Percentiles rank a stretch among this genome's conserved stretches.
Conservation (phyloP, 352 stramenopile genomes). For the Phytopythium ostracodes region DNA sequence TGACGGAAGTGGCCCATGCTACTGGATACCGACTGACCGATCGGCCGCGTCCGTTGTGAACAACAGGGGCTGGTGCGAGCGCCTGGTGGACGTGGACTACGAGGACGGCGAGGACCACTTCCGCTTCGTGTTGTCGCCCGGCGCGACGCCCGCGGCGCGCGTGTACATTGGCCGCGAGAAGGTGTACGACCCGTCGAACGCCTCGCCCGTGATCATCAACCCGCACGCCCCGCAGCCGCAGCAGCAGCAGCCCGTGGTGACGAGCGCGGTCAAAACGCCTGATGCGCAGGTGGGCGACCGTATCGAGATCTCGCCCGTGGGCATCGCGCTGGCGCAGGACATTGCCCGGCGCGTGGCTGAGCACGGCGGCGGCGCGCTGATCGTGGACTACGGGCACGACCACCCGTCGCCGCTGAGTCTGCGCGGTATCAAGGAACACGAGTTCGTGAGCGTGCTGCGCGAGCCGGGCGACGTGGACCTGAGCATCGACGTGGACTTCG, state of each 20-base stretch:
- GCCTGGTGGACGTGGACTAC: conserved; percentile 90
- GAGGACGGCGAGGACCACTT: conserved; percentile 85
- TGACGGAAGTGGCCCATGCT: too few species aligned
- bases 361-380: conserved; percentile 83
- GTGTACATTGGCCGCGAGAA: conserved; percentile 86
- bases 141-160: conserved; percentile 87
- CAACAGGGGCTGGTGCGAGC: conserved; percentile 90
- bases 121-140: conserved; percentile 91
- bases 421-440: conserved; percentile 92
- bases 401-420: conserved; percentile 87
- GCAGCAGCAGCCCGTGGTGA: conserved; percentile 18
- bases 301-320: conserved; percentile 93
- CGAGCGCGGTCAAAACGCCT: conserved; percentile 41
- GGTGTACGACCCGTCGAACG: conserved; percentile 55
- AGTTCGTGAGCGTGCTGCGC: conserved; percentile 91
- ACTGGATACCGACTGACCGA: not conserved
- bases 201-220: conserved; percentile 21
- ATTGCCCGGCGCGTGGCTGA: conserved; percentile 86
- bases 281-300: conserved; percentile 76
- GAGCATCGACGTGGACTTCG: conserved; percentile 89
- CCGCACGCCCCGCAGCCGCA: conserved; percentile 23
- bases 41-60: not conserved
- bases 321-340: conserved; percentile 90
- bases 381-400: conserved; percentile 96
- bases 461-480: conserved; percentile 92